Percentiles rank a stretch among this genome's conserved stretches.
These are phyloP conservation scores for Gypsophila paniculata DNA, from an alignment of 179 eudicot genomes.

Conservation along the genomic window DNA sequence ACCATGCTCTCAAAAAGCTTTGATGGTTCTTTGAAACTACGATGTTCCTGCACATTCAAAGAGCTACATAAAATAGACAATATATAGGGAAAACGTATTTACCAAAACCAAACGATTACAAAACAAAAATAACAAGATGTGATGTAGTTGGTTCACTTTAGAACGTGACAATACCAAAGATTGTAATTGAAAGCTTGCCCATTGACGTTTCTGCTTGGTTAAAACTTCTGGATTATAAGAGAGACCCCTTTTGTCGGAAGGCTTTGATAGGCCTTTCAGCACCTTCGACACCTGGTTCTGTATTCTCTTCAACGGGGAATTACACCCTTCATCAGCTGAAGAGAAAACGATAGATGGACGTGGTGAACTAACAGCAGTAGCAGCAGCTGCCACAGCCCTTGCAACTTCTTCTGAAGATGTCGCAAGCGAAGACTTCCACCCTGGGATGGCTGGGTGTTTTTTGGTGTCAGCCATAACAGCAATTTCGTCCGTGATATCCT, in stretches of 20 bases:
- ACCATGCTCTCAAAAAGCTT: slow-evolving; percentile 95
- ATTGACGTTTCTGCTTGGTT: slow-evolving; percentile 95
- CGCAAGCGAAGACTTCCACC: slow-evolving; percentile 60
- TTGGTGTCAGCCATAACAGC: slow-evolving; percentile 50
- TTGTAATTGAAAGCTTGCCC: slow-evolving; percentile 87
- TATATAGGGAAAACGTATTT: neutral
- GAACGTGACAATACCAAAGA: slow-evolving; percentile 53
- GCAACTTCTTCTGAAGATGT: slow-evolving; percentile 83
- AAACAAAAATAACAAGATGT: neutral
- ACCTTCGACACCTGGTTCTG: slow-evolving; percentile 64
- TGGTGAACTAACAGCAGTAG: slow-evolving; percentile 58
- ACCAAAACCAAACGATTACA: too few relatives aligned
- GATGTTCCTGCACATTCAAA: slow-evolving; percentile 56
- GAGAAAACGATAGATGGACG: slow-evolving; percentile 76
- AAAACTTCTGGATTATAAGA: slow-evolving; percentile 82
- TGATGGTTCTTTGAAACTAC: slow-evolving; percentile 69
- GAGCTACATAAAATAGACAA: neutral
- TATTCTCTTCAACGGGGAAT: slow-evolving; percentile 62
- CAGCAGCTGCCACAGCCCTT: slow-evolving; percentile 74
- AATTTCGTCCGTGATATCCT: slow-evolving; percentile 25
- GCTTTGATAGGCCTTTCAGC: slow-evolving; percentile 70
- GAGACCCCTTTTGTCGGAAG: slow-evolving; percentile 56
- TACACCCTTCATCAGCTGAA: slow-evolving; percentile 55
- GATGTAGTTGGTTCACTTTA: neutral
- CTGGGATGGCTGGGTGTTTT: slow-evolving; percentile 56